Conservation (phyloP, 1,139 yeast genomes). For the Zygoascus sp. region DNA sequence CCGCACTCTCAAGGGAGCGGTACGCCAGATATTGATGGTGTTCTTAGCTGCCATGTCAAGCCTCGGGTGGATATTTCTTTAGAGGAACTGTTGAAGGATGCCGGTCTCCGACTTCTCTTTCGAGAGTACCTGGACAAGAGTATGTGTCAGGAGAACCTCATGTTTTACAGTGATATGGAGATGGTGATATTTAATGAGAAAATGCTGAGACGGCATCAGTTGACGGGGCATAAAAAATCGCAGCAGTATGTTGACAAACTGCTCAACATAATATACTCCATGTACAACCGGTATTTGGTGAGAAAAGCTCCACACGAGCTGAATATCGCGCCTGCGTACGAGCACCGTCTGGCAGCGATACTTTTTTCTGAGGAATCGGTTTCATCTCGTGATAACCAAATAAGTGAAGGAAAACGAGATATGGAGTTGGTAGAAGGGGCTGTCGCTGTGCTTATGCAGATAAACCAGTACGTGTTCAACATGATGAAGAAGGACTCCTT, state of each 20-base stretch:
- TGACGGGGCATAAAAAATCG: conserved; percentile 31
- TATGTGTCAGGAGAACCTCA: conserved; percentile 70
- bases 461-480: conserved; percentile 46
- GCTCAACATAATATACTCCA: conserved; percentile 50
- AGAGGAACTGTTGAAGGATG: conserved; percentile 57
- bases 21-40: neutral
- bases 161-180: conserved; percentile 59
- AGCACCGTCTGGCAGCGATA: conserved; percentile 30
- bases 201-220: conserved; percentile 23
- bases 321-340: conserved; percentile 60
- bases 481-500: conserved; percentile 72
- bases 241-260: conserved; percentile 19
- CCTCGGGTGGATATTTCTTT: conserved; percentile 31
- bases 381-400: conserved; percentile 1
- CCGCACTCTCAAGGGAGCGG: neutral
- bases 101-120: conserved; percentile 71
- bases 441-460: conserved; percentile 41
- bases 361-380: conserved; percentile 7
- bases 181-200: conserved; percentile 41
- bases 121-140: conserved; percentile 57
- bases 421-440: conserved; percentile 33
- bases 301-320: conserved; percentile 65
- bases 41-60: neutral
- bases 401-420: neutral
- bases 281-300: conserved; percentile 65